phyloP scores from a whole-genome alignment of 768 basidiomycete genomes.

The Russula compacta region DNA sequence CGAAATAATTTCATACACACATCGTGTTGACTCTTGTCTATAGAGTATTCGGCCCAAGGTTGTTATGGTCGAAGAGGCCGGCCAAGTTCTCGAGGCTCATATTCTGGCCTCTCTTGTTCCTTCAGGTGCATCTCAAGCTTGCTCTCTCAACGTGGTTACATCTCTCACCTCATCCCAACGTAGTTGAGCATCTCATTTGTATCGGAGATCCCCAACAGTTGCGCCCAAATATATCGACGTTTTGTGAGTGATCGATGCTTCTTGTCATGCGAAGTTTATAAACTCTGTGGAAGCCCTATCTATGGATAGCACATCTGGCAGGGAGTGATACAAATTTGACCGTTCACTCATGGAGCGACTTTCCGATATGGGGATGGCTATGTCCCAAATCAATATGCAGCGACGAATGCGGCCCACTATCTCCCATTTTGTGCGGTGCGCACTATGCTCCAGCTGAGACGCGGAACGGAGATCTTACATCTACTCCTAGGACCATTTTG shows the following conservation, averaged over 20 bases:
- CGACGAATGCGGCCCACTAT: constrained; percentile 68
- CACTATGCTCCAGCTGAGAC: background rate
- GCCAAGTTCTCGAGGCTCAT: constrained; percentile 75
- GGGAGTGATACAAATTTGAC: constrained; percentile 52
- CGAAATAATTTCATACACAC: background rate
- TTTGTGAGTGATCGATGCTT: constrained; percentile 31
- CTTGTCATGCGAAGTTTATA: background rate
- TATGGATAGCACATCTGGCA: constrained; percentile 51
- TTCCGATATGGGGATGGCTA: constrained; percentile 43
- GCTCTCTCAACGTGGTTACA: background rate
- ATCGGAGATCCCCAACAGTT: constrained; percentile 76
- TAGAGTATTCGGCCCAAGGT: constrained; percentile 53
- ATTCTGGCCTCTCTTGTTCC: constrained; percentile 54
- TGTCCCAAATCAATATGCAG: constrained; percentile 67
- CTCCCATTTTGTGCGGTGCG: constrained; percentile 49
- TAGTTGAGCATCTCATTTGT: constrained; percentile 60
- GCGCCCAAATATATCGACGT: constrained; percentile 58
- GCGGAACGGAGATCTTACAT: background rate
- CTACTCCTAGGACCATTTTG: constrained; percentile 38
- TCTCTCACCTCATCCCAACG: background rate
- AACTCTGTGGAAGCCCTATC: constrained; percentile 43
- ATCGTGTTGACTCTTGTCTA: background rate
- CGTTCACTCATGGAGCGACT: constrained; percentile 67
- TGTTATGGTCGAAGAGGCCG: constrained; percentile 71
- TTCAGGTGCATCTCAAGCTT: constrained; percentile 24